Percentiles rank a stretch among this genome's conserved stretches.
Evolutionary conservation across 2,329 filamentous ascomycete species (phyloP).

Genomic region (Daldinia sp.): DNA sequence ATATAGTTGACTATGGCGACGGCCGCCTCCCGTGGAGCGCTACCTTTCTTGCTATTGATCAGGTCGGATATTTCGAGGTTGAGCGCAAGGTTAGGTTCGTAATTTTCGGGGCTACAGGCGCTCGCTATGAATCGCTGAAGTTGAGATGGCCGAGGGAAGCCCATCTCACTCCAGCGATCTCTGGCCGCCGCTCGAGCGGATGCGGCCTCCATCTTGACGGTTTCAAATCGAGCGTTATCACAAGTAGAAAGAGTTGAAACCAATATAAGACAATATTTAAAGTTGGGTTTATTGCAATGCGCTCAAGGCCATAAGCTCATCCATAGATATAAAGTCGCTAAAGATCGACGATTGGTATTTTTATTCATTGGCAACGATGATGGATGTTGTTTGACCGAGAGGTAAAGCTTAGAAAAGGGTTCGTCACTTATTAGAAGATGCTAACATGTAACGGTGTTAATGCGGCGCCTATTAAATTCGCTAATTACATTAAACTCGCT

Average conservation of each 20-base stretch:
- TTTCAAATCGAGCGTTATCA: constrained; percentile 27
- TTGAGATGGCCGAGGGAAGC: constrained; percentile 80
- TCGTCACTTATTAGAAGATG: constrained; percentile 3
- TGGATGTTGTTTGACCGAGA: not conserved
- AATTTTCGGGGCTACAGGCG: constrained; percentile 96
- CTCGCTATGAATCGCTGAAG: constrained; percentile 95
- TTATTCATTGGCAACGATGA: constrained; percentile 17
- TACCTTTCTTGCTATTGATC: constrained; percentile 97
- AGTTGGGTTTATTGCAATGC: constrained; percentile 30
- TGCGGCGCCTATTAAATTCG: not conserved
- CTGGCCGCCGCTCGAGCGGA: constrained; percentile 94
- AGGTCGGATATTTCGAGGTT: constrained; percentile 96
- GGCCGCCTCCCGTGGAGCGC: constrained; percentile 92
- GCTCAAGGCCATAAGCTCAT: constrained; percentile 23
- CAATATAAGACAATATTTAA: constrained; percentile 6
- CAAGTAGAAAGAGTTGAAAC: constrained; percentile 12
- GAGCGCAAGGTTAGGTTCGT: constrained; percentile 94
- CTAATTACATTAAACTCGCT: not conserved
- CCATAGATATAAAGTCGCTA: constrained; percentile 22
- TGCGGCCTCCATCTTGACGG: constrained; percentile 81
- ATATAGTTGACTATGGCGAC: constrained; percentile 92
- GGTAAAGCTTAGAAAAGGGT: constrained; percentile 23
- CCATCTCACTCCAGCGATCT: constrained; percentile 89
- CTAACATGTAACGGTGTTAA: constrained; percentile 8
- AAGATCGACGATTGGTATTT: constrained; percentile 12